A percentile compares a stretch with the other conserved stretches of the same genome.
phyloP scores from a whole-genome alignment of 345 rosid species.

The Salix koriyanagi region DNA sequence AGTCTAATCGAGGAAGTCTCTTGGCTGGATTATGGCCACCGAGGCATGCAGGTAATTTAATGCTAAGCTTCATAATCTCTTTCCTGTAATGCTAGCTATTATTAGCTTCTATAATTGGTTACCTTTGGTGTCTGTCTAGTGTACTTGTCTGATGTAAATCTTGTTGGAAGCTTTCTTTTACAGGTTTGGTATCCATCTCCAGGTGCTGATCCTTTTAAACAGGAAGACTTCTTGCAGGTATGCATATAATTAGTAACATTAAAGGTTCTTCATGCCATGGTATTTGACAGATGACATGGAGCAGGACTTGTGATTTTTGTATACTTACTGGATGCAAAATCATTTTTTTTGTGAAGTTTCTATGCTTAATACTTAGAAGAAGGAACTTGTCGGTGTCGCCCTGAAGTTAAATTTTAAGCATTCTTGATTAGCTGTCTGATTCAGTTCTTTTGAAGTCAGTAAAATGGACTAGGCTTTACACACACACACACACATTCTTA shows the following conservation, averaged over 20 bases:
- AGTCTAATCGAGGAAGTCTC: slow-evolving; percentile 93
- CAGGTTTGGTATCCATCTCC: slow-evolving; percentile 99
- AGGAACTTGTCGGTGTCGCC: not conserved
- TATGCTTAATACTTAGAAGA: not conserved
- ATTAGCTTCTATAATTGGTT: not conserved
- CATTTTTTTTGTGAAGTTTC: not conserved
- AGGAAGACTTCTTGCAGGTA: slow-evolving; percentile 98
- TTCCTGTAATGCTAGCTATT: not conserved
- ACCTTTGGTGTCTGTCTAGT: slow-evolving; percentile 8
- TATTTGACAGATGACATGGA: not conserved
- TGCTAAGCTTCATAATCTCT: slow-evolving; percentile 5
- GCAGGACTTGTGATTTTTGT: not conserved
- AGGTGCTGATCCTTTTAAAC: slow-evolving; percentile 84
- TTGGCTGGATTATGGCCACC: slow-evolving; percentile 94
- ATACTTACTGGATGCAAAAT: not conserved
- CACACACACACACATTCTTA: not conserved
- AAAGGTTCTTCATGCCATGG: not conserved
- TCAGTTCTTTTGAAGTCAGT: not conserved
- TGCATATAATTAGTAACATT: slow-evolving; percentile 4
- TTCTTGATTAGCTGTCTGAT: not conserved
- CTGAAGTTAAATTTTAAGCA: not conserved
- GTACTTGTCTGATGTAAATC: slow-evolving; percentile 43
- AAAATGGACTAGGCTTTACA: not conserved
- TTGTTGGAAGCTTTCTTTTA: slow-evolving; percentile 45
- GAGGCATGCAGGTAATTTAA: slow-evolving; percentile 94